Evolutionary conservation across 1,284 basidiomycete genomes (phyloP), one percentile per base, ranked within the genome.

Genomic region (Trichosporon coremiiforme): DNA sequence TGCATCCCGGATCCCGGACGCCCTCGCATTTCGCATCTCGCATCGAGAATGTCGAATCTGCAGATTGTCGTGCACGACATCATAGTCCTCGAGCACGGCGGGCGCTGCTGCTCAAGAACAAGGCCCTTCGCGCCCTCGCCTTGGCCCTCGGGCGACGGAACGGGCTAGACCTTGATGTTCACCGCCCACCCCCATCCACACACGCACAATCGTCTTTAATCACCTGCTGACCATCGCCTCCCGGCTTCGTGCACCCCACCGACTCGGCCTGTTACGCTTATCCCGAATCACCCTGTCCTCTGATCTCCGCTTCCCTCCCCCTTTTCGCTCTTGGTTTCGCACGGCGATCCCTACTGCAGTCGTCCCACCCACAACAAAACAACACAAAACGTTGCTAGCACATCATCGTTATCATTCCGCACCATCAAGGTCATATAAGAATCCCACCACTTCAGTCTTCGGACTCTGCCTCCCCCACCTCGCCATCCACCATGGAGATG

Each of bases 401-500:
- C 57, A 33, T 33, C 57, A 60, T 60, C 57, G 31, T 60, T 33
- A 29, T 57, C 55, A 57, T 38, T 15, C 55, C 22, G 64, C 64
- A 17, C 1, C 41, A 65, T 29, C 64, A 25, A 41, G 15, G 17
- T 15, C 29, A 17, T 60, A 31, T 33, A 60, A 33, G 29, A 35
- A 57, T 10, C 36, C 13, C 22, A 8, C 13, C 55, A n/a, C n/a
- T n/a, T 66, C 8, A 15, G 31, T 66, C 64, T 35, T 38, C 53
- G 29, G 22, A 50, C 41, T 20, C 22, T 15, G 20, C 65, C 57
- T 17, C 47, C 57, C n/a, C 36, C 25, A 47, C 66, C 35, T 15
- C 36, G 29, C 55, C 20, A 22, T 35, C 55, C 36, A 63, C 31
- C 29, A 70, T 74, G 70, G 73, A 74, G 57, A 74, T 74, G 73